Evolutionary conservation across 1,139 yeast genomes (phyloP).

Genomic region (Debaryomyces nepalensis): DNA sequence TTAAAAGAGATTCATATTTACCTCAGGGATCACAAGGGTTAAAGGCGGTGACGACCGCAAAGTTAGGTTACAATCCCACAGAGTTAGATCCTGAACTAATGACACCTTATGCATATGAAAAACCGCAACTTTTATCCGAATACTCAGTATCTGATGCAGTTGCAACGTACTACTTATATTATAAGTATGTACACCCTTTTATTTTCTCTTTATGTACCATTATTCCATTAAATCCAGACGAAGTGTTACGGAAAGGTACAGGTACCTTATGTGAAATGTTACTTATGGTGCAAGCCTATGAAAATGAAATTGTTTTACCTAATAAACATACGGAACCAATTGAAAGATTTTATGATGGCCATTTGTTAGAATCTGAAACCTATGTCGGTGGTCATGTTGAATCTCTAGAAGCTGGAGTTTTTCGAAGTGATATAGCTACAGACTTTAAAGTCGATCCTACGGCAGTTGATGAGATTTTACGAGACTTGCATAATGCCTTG

Average conservation of each 20-base stretch:
- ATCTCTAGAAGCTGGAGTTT: constrained; percentile 96
- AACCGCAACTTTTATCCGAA: constrained; percentile 91
- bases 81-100: constrained; percentile 96
- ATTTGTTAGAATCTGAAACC: constrained; percentile 90
- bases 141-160: constrained; percentile 99
- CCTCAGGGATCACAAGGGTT: constrained; percentile 99
- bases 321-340: constrained; percentile 92
- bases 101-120: constrained; percentile 96
- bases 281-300: constrained; percentile 93
- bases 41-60: constrained; percentile 96
- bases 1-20: constrained; percentile 94
- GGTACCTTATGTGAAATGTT: constrained; percentile 99
- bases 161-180: constrained; percentile 94
- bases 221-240: constrained; percentile 96
- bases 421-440: constrained; percentile 81
- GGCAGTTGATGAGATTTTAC: constrained; percentile 79
- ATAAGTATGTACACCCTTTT: constrained; percentile 97
- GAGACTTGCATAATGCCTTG: constrained; percentile 75
- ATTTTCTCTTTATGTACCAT: constrained; percentile 94
- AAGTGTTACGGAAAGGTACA: constrained; percentile 93
- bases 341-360: constrained; percentile 94
- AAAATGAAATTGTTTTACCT: constrained; percentile 76
- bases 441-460: constrained; percentile 80
- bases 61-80: constrained; percentile 93
- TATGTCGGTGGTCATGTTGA: constrained; percentile 99